Evolutionary conservation across 768 basidiomycete species (phyloP).

Genomic region (Paxillus involutus): DNA sequence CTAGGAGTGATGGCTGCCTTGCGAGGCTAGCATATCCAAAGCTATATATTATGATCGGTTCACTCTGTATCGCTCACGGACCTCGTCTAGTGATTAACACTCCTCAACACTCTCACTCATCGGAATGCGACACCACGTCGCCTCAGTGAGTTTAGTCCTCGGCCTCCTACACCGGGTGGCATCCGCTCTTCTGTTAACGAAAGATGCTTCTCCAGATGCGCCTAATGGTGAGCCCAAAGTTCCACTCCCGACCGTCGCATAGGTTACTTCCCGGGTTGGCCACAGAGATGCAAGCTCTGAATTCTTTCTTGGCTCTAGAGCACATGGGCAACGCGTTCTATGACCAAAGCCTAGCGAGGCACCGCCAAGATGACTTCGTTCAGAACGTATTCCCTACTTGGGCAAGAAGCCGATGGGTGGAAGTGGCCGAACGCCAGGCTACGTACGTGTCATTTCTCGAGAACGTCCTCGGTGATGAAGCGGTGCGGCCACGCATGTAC

Average conservation of each 20-base stretch:
- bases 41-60: not conserved
- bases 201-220: not conserved
- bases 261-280: not conserved
- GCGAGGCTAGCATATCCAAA: not conserved
- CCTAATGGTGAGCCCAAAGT: not conserved
- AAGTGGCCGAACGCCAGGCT: constrained; percentile 56
- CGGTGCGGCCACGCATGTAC: constrained; percentile 59
- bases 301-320: constrained; percentile 50
- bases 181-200: not conserved
- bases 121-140: not conserved
- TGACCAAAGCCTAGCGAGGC: constrained; percentile 41
- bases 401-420: constrained; percentile 48
- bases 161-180: not conserved
- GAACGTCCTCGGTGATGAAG: constrained; percentile 40
- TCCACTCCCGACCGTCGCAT: not conserved
- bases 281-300: constrained; percentile 31
- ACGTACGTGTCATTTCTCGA: constrained; percentile 56
- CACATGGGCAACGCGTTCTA: constrained; percentile 50
- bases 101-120: not conserved
- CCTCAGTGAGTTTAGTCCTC: not conserved
- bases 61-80: not conserved
- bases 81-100: not conserved
- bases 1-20: too few species aligned
- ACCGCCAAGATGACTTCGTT: constrained; percentile 44
- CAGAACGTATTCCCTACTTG: constrained; percentile 47